These are phyloP conservation scores for Talinum fruticosum DNA, from an alignment of 148 eudicot genomes.

Conservation along the genomic window DNA sequence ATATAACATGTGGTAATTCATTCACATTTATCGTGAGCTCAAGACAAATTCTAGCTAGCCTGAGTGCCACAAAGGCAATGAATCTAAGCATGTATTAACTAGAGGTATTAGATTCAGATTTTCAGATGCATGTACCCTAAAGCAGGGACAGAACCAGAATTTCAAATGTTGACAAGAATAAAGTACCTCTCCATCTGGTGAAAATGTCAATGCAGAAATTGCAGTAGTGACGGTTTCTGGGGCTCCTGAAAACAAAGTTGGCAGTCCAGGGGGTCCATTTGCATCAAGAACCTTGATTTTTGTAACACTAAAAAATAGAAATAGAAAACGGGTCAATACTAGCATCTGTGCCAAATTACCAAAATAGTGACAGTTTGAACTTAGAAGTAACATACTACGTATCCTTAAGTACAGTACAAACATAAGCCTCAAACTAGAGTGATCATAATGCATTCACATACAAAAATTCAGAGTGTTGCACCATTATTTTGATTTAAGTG, in stretches of 20 bases:
- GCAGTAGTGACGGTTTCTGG: constrained; percentile 57
- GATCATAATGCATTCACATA: not conserved
- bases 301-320: constrained; percentile 45
- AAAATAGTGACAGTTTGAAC: not conserved
- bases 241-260: constrained; percentile 68
- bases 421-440: not conserved
- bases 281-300: constrained; percentile 94
- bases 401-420: not conserved
- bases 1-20: not conserved
- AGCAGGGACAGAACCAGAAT: not conserved
- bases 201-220: constrained; percentile 82
- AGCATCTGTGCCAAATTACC: constrained; percentile 5
- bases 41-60: not conserved
- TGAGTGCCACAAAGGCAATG: not conserved
- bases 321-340: constrained; percentile 4
- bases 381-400: not conserved
- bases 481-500: not conserved
- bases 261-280: constrained; percentile 96
- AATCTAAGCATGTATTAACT: not conserved
- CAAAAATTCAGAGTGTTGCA: not conserved
- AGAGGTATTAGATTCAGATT: not conserved
- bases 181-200: constrained; percentile 98
- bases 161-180: not conserved
- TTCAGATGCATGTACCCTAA: not conserved
- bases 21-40: not conserved